Percentiles rank a stretch among this genome's conserved stretches.
Conservation (phyloP, 108 stramenopile species). For the Pseudonitzschia multiseries region DNA sequence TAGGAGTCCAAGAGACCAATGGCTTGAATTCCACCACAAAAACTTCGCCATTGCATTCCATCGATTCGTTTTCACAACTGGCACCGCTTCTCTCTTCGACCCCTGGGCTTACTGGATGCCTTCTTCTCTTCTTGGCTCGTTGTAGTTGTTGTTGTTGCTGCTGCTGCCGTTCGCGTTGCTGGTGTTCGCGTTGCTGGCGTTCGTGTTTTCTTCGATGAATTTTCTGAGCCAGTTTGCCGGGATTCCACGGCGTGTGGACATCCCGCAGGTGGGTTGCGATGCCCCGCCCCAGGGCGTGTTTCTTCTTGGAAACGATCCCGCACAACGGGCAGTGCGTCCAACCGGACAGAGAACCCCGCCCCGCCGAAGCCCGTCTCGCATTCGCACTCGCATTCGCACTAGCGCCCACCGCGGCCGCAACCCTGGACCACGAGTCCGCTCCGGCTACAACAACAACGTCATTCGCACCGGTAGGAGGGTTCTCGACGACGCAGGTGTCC, state of each 20-base stretch:
- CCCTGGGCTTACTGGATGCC: neutral
- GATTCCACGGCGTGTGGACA: conserved; percentile 87
- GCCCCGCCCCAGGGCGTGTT: conserved; percentile 73
- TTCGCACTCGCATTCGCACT: no score
- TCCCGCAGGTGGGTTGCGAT: conserved; percentile 78
- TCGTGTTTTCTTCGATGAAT: conserved; percentile 37
- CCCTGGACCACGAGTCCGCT: conserved; percentile 7
- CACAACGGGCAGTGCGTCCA: conserved; percentile 65
- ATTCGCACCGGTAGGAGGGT: no score
- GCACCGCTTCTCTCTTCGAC: conserved; percentile 3
- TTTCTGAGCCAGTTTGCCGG: conserved; percentile 55
- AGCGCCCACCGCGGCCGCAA: neutral
- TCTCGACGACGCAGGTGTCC: no score
- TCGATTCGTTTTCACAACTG: neutral
- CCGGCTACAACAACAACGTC: neutral
- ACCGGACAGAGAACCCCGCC: conserved; percentile 18
- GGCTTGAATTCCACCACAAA: neutral
- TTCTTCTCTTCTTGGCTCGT: neutral
- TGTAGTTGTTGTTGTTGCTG: conserved; percentile 16
- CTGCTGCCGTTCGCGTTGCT: conserved; percentile 1
- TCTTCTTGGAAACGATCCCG: conserved; percentile 37
- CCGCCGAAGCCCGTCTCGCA: neutral
- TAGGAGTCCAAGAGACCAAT: conserved; percentile 47
- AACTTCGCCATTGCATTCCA: neutral
- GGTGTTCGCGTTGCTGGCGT: no score